Conservation (phyloP, 768 basidiomycete genomes). For the Boletus pseudopeckii region DNA sequence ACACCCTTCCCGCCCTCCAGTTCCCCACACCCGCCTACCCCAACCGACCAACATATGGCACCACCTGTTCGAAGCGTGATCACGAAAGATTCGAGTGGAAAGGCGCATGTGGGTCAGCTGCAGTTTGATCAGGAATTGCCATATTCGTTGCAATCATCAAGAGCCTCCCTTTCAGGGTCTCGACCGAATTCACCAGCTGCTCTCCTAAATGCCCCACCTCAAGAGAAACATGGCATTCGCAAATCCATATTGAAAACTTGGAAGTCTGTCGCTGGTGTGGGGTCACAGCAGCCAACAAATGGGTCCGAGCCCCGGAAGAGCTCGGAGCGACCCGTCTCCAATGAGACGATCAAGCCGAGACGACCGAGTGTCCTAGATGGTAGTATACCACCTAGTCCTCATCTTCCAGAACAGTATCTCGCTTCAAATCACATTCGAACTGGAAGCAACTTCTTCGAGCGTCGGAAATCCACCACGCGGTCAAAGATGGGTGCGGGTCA, state of each 20-base stretch:
- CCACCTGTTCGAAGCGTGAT: conserved; percentile 26
- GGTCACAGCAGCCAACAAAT: conserved; percentile 28
- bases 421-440: conserved; percentile 31
- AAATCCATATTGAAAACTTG: conserved; percentile 73
- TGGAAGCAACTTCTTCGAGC: conserved; percentile 32
- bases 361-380: conserved; percentile 48
- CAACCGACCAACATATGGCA: conserved; percentile 27
- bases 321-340: conserved; percentile 37
- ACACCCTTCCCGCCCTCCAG: conserved; percentile 31
- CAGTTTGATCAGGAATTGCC: conserved; percentile 61
- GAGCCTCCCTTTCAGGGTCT: conserved; percentile 34
- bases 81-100: conserved; percentile 19
- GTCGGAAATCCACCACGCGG: conserved; percentile 17
- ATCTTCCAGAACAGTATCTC: conserved; percentile 51
- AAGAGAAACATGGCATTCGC: conserved; percentile 46
- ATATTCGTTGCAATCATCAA: conserved; percentile 45
- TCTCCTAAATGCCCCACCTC: conserved; percentile 19
- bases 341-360: conserved; percentile 36
- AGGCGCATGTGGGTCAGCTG: conserved; percentile 43
- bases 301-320: conserved; percentile 36
- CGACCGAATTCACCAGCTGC: conserved; percentile 28
- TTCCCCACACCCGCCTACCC: conserved; percentile 34
- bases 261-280: conserved; percentile 45
- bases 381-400: conserved; percentile 59
- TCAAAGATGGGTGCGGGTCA: conserved; percentile 18